A percentile compares a stretch with the other conserved stretches of the same genome.
Conservation (phyloP, 1,284 basidiomycete genomes). For the Amylostereum areolatum region DNA sequence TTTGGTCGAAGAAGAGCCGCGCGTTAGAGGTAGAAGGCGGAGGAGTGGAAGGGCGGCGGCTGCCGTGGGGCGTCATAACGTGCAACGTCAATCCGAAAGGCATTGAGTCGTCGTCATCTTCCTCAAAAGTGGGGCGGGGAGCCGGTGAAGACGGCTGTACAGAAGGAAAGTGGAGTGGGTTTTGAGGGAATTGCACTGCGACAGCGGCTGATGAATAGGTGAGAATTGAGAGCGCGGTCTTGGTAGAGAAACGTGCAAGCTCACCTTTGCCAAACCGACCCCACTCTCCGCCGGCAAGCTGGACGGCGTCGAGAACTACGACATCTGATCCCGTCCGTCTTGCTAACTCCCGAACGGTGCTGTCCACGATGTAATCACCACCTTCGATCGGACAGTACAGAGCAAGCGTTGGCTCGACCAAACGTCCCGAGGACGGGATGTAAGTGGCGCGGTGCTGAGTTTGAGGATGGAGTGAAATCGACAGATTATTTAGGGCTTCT, state of each 20-base stretch:
- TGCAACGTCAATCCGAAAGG: conserved; percentile 43
- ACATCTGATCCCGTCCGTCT: conserved; percentile 70
- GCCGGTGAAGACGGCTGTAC: conserved; percentile 20
- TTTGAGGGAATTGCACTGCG: conserved; percentile 54
- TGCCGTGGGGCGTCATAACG: conserved; percentile 37
- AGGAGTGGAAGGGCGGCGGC: no score
- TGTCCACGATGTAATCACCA: conserved; percentile 71
- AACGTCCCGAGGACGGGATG: conserved; percentile 40
- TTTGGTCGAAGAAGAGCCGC: conserved; percentile 67
- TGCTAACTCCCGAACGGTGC: conserved; percentile 73
- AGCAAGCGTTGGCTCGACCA: conserved; percentile 69
- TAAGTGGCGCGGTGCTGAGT: conserved; percentile 71
- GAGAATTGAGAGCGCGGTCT: not conserved
- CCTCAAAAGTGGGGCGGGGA: conserved; percentile 24
- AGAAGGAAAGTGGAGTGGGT: conserved; percentile 63
- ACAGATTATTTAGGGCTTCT: conserved; percentile 65
- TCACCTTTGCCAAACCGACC: conserved; percentile 71
- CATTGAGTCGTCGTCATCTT: conserved; percentile 41
- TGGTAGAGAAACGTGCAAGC: not conserved
- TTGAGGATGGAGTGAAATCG: conserved; percentile 72
- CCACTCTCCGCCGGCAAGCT: conserved; percentile 77
- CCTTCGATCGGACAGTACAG: conserved; percentile 85
- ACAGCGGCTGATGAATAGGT: conserved; percentile 46
- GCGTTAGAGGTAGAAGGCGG: conserved; percentile 27
- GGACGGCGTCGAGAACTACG: conserved; percentile 72